phyloP scores from a whole-genome alignment of 2,329 filamentous ascomycete species.

The Clonostachys solani region DNA sequence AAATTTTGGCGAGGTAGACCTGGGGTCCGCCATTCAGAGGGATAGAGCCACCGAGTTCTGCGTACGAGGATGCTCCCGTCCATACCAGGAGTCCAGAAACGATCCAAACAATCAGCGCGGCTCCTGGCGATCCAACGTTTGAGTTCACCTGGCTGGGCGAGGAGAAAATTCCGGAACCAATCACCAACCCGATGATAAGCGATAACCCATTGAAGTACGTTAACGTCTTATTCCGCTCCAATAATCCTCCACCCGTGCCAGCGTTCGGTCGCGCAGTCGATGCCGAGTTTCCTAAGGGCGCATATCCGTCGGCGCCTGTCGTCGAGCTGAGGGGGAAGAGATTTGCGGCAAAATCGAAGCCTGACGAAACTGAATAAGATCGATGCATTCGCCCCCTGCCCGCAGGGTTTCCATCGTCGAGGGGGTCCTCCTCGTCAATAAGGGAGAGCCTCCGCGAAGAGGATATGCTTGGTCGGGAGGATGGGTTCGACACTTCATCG shows the following conservation, averaged over 20 bases:
- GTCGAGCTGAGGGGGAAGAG: conserved; percentile 90
- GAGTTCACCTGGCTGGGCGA: conserved; percentile 89
- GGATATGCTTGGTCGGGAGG: conserved; percentile 79
- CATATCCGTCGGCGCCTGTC: conserved; percentile 67
- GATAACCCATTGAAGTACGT: conserved; percentile 93
- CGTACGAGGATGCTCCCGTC: conserved; percentile 94
- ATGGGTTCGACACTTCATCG: conserved; percentile 56
- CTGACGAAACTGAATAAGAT: conserved; percentile 86
- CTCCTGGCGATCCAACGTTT: conserved; percentile 87
- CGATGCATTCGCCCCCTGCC: conserved; percentile 41
- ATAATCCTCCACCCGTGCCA: conserved; percentile 65
- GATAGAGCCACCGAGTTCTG: conserved; percentile 92
- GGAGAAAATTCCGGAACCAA: conserved; percentile 94
- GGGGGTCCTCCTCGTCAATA: conserved; percentile 75
- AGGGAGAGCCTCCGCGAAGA: conserved; percentile 92
- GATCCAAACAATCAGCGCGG: conserved; percentile 85
- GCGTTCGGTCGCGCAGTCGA: conserved; percentile 40
- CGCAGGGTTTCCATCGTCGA: conserved; percentile 53
- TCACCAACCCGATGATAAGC: conserved; percentile 87
- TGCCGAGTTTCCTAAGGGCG: conserved; percentile 75
- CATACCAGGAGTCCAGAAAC: conserved; percentile 90
- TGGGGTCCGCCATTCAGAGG: conserved; percentile 93
- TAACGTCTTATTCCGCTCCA: conserved; percentile 94
- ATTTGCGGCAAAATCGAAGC: conserved; percentile 92
- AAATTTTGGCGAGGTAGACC: conserved; percentile 92